Evolutionary conservation across 176 grass and related monocot genomes (phyloP).

Genomic region (Typha latifolia): DNA sequence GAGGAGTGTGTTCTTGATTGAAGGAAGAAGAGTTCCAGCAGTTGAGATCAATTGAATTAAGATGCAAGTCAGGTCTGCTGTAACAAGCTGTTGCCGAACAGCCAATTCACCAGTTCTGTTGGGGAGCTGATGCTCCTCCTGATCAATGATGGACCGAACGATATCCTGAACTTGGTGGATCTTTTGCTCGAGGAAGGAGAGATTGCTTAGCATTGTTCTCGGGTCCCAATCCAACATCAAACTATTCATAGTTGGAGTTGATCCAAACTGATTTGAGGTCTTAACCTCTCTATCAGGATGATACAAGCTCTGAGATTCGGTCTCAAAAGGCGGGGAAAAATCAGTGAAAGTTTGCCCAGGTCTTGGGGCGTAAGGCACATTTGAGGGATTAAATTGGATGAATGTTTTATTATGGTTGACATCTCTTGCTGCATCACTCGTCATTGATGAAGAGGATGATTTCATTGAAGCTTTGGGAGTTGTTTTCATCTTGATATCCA

Average conservation of each 20-base stretch:
- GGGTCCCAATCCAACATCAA: slow-evolving; percentile 9
- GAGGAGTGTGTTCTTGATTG: slow-evolving; percentile 11
- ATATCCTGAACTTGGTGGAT: slow-evolving; percentile 51
- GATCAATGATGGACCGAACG: slow-evolving; percentile 20
- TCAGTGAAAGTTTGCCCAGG: slow-evolving; percentile 9
- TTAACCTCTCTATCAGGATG: background rate
- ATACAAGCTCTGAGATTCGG: slow-evolving; percentile 7
- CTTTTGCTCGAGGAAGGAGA: slow-evolving; percentile 64
- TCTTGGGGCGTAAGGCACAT: background rate
- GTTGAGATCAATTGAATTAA: slow-evolving; percentile 56
- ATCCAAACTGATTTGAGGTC: background rate
- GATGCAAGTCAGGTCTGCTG: slow-evolving; percentile 65
- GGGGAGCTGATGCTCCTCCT: too few species aligned
- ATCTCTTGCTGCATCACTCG: background rate
- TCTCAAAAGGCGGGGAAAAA: background rate
- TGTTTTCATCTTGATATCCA: slow-evolving; percentile 12
- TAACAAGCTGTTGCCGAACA: slow-evolving; percentile 48
- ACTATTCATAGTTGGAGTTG: background rate
- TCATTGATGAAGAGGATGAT: background rate
- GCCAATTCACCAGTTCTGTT: background rate
- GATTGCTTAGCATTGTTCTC: slow-evolving; percentile 40
- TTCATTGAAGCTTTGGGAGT: background rate
- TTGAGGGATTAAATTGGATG: slow-evolving; percentile 2
- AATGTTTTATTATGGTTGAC: slow-evolving; percentile 6
- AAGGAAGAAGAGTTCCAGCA: slow-evolving; percentile 37